Evolutionary conservation across 139 green algal genomes (phyloP).

Genomic region (Chlorella sorokiniana): DNA sequence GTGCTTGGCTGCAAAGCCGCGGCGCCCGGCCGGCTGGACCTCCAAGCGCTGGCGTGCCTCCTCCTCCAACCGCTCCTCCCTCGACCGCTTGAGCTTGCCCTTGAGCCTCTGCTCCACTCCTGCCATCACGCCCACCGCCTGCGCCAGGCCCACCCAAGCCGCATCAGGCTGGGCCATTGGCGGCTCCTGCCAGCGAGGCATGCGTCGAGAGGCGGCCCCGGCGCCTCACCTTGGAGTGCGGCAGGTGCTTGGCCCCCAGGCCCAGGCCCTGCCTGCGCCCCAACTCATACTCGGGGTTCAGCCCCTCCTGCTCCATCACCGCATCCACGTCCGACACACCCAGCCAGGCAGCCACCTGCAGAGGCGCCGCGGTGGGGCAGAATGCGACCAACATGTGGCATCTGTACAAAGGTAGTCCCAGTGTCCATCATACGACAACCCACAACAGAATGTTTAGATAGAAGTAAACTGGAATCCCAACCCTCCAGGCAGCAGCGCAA

Average conservation of each 20-base stretch:
- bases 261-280: conserved; percentile 20
- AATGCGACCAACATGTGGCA: neutral
- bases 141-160: neutral
- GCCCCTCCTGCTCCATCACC: conserved; percentile 30
- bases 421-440: too few species aligned
- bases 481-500: neutral
- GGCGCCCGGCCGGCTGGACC: neutral
- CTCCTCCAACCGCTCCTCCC: neutral
- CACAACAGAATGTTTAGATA: too few species aligned
- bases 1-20: neutral
- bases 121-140: conserved; percentile 13
- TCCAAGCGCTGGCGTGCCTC: neutral
- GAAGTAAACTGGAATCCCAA: neutral
- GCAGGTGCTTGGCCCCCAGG: conserved; percentile 33
- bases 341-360: conserved; percentile 37
- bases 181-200: neutral
- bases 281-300: conserved; percentile 16
- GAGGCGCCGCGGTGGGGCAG: too few species aligned
- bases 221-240: conserved; percentile 22
- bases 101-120: conserved; percentile 25
- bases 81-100: conserved; percentile 21
- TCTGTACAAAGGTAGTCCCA: too few species aligned
- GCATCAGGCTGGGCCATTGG: neutral
- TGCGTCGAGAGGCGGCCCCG: neutral
- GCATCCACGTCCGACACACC: conserved; percentile 19